Percentiles rank a stretch among this genome's conserved stretches.
Evolutionary conservation across 2,329 filamentous ascomycete species (phyloP).

Genomic region (Cercospora zeae-maydis): DNA sequence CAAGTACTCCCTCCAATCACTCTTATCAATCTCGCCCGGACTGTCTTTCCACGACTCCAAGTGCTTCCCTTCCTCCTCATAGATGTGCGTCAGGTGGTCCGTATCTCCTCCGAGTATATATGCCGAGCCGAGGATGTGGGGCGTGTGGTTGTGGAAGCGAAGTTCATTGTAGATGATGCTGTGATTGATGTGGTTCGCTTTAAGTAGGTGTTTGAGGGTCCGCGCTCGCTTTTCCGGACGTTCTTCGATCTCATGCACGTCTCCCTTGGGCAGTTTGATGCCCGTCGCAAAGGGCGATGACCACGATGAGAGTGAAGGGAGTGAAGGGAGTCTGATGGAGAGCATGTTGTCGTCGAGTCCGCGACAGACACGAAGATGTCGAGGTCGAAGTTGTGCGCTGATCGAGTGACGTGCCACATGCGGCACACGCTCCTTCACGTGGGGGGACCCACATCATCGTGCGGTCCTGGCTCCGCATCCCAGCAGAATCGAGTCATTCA

Average conservation of each 20-base stretch:
- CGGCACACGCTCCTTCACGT: background rate
- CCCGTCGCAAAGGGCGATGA: constrained; percentile 23
- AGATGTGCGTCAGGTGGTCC: constrained; percentile 72
- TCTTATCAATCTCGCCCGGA: constrained; percentile 74
- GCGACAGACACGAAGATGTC: background rate
- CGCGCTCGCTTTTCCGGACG: constrained; percentile 73
- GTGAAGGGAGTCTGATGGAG: constrained; percentile 27
- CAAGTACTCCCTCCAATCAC: constrained; percentile 83
- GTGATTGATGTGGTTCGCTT: constrained; percentile 87
- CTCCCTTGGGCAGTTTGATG: constrained; percentile 60
- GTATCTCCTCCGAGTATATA: constrained; percentile 77
- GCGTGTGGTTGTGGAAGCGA: constrained; percentile 75
- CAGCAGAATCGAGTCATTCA: background rate
- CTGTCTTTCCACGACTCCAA: constrained; percentile 80
- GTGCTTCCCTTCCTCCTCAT: constrained; percentile 68
- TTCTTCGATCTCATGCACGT: constrained; percentile 76
- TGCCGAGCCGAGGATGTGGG: constrained; percentile 77
- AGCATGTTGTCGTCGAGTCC: background rate
- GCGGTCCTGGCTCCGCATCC: background rate
- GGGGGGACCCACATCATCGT: background rate
- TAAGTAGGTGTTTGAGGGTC: constrained; percentile 83
- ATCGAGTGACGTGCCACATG: background rate
- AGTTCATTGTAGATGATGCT: constrained; percentile 74
- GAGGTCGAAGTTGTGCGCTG: background rate
- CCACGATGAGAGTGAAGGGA: constrained; percentile 30